Conservation (phyloP, 2,329 filamentous ascomycete species). For the Penicillium sp. region DNA sequence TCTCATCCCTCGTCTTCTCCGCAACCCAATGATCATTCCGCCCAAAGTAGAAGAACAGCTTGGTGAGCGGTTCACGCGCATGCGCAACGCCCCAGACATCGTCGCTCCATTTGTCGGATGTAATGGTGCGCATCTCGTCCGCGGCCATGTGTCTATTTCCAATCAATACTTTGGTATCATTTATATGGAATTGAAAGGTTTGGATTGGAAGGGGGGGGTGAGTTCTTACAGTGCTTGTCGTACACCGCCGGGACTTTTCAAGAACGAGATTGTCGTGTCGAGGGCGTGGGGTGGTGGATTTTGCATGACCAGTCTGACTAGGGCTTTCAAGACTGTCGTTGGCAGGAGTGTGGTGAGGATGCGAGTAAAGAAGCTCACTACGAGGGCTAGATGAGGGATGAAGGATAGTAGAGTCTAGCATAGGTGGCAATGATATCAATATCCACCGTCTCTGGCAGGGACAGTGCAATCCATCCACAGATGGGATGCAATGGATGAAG, state of each 20-base stretch:
- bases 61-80: slow-evolving; percentile 42
- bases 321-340: slow-evolving; percentile 39
- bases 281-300: slow-evolving; percentile 47
- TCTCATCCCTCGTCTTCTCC: slow-evolving; percentile 58
- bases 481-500: too few relatives aligned
- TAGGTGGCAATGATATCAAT: not conserved
- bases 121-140: slow-evolving; percentile 62
- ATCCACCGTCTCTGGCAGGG: not conserved
- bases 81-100: slow-evolving; percentile 61
- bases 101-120: slow-evolving; percentile 59
- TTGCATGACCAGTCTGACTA: slow-evolving; percentile 50
- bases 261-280: slow-evolving; percentile 54
- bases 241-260: slow-evolving; percentile 55
- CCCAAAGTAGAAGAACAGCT: slow-evolving; percentile 63
- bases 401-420: slow-evolving; percentile 31
- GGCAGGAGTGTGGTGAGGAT: slow-evolving; percentile 51
- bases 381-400: slow-evolving; percentile 44
- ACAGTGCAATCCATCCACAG: not conserved
- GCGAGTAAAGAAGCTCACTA: slow-evolving; percentile 45
- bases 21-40: slow-evolving; percentile 66
- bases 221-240: slow-evolving; percentile 56
- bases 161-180: not conserved
- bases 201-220: not conserved
- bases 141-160: slow-evolving; percentile 55
- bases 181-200: not conserved